Evolutionary conservation across 2,329 filamentous ascomycete species (phyloP).

Genomic region (Sclerotinia trifoliorum): DNA sequence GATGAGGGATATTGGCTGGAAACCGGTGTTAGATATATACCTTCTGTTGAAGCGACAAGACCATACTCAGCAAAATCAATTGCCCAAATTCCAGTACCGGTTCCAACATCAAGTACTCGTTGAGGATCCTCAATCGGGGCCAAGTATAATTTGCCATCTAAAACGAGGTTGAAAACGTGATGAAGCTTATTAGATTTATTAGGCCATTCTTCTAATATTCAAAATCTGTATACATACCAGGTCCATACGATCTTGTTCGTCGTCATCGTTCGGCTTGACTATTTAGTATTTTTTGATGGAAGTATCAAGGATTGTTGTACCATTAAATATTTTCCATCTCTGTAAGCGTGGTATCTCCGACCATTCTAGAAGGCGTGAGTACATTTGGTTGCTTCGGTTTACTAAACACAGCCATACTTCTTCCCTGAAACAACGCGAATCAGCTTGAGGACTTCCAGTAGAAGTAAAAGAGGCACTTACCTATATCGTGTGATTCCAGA

Average conservation of each 20-base stretch:
- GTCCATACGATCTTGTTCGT: constrained; percentile 37
- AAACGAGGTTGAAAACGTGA: constrained; percentile 15
- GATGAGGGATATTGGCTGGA: constrained; percentile 34
- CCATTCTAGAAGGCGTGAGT: constrained; percentile 38
- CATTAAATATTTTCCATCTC: constrained; percentile 35
- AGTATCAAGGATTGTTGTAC: background rate
- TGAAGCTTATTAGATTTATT: constrained; percentile 12
- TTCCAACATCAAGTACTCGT: constrained; percentile 20
- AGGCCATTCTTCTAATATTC: background rate
- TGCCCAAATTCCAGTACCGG: constrained; percentile 22
- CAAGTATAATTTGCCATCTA: constrained; percentile 6
- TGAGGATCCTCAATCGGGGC: constrained; percentile 17
- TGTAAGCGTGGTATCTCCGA: constrained; percentile 43
- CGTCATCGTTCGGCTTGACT: constrained; percentile 36
- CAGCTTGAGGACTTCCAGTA: background rate
- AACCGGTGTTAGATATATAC: constrained; percentile 25
- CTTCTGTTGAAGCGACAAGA: constrained; percentile 27
- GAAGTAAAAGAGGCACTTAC: background rate
- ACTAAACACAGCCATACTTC: constrained; percentile 9
- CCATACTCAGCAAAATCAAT: constrained; percentile 28
- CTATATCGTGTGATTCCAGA: constrained; percentile 26
- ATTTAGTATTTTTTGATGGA: background rate
- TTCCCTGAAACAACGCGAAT: background rate
- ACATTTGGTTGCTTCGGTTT: background rate
- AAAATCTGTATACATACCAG: constrained; percentile 19